These are phyloP conservation scores for Sphaerulina musiva DNA, from an alignment of 2,329 filamentous ascomycete genomes.

Conservation along the genomic window DNA sequence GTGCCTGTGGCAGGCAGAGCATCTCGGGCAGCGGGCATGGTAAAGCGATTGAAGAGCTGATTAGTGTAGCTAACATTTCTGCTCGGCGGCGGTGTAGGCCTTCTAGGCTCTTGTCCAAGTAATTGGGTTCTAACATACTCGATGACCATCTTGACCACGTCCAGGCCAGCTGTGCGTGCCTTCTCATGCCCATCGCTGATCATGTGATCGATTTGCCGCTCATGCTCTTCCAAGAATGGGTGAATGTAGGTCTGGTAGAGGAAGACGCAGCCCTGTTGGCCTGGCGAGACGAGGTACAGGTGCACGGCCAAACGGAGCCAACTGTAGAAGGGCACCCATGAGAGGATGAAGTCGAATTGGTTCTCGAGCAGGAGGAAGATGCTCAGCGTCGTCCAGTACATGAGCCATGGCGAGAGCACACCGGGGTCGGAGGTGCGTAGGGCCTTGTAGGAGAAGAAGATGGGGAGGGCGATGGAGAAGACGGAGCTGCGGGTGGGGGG, in stretches of 20 bases:
- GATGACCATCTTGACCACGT: constrained; percentile 44
- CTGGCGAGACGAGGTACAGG: constrained; percentile 91
- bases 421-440: constrained; percentile 86
- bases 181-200: constrained; percentile 76
- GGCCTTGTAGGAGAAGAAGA: constrained; percentile 97
- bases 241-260: constrained; percentile 81
- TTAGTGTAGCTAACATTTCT: constrained; percentile 62
- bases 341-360: constrained; percentile 78
- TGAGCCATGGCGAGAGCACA: constrained; percentile 91
- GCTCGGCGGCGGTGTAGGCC: constrained; percentile 42
- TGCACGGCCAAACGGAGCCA: constrained; percentile 83
- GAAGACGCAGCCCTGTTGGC: constrained; percentile 84
- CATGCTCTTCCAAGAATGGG: constrained; percentile 82
- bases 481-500: constrained; percentile 55
- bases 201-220: constrained; percentile 80
- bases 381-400: constrained; percentile 96
- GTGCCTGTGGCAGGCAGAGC: constrained; percentile 41
- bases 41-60: constrained; percentile 76
- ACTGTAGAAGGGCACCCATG: constrained; percentile 89
- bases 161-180: constrained; percentile 67
- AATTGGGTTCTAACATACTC: constrained; percentile 64
- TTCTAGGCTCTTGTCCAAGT: constrained; percentile 65
- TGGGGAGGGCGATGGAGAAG: constrained; percentile 84
- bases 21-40: constrained; percentile 64
- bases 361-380: constrained; percentile 76